Base-by-base conservation (phyloP, 2,329 filamentous ascomycete species). In the Periconia sp. region DNA sequence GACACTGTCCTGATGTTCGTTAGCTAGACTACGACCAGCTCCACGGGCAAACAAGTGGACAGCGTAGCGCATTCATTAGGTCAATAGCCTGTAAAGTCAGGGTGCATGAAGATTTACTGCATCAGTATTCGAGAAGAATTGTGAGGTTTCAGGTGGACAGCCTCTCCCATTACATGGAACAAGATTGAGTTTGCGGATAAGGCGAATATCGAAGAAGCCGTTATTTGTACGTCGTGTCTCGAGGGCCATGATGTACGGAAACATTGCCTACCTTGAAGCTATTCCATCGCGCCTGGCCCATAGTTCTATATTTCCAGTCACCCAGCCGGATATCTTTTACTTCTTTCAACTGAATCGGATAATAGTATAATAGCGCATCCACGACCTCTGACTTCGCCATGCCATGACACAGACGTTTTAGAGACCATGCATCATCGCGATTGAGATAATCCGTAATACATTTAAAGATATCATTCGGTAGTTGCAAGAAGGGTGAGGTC, bases 401-500 rank as follows among this genome's bases (percentile, higher is more conserved):
- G 45, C 66, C 66, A 24, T 54, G 56, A 41, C 65, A 69, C 22
- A 61, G 35, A 5, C 56, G 51, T 54, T 68, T 69, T 18, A 69
- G 48, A n/a, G 55, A 52, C 59, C 59, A 67, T 9, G 65, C 66
- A 18, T 56, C 54, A 25, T 63, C 59, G 18, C 65, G 50, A 30
- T 66, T 57, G 5, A 69, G 55, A 38, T 69, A 65, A 51, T 69
- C 66, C 38, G 61, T 50, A 29, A 69, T 50, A 39, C 65, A 68
- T 33, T 60, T 62, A 56, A 69, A 68, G 33, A 69, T 63, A 42
- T 69, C 66, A 42, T 65, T 63, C 4, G 66, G 65, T 25, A 69
- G 57, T 38, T 54, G 56, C 25, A 68, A 50, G 30, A 69, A 50
- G 4, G 46, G 42, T 19, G 60, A 53, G 40, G 54, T 35, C 54